phyloP scores from a whole-genome alignment of 2,329 filamentous ascomycete species.

The Xylaria sp. region DNA sequence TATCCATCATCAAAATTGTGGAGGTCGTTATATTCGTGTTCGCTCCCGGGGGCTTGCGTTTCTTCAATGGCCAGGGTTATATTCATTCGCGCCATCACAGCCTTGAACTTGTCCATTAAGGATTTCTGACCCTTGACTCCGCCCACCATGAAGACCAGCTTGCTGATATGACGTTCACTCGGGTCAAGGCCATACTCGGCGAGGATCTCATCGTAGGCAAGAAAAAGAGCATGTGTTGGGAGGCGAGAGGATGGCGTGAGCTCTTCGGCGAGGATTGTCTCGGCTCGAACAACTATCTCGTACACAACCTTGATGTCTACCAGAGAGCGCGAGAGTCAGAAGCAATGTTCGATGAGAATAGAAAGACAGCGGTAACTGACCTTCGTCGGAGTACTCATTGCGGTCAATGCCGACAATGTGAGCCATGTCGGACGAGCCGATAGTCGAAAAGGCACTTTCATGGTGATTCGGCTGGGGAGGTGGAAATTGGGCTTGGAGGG shows the following conservation, averaged over 20 bases:
- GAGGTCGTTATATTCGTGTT: conserved; percentile 47
- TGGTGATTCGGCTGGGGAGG: conserved; percentile 27
- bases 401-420: conserved; percentile 30
- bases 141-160: conserved; percentile 82
- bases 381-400: conserved; percentile 44
- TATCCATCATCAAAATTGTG: conserved; percentile 36
- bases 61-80: conserved; percentile 73
- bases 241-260: conserved; percentile 70
- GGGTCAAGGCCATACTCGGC: conserved; percentile 73
- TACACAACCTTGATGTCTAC: conserved; percentile 80
- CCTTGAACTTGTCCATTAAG: conserved; percentile 76
- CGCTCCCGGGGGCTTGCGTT: conserved; percentile 5
- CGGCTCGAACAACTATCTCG: conserved; percentile 77
- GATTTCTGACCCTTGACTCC: conserved; percentile 66
- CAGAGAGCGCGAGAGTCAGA: conserved; percentile 29
- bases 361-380: conserved; percentile 25
- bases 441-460: conserved; percentile 34
- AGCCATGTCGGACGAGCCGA: conserved; percentile 31
- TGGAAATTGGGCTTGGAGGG: conserved; percentile 17
- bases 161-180: conserved; percentile 80
- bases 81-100: conserved; percentile 73
- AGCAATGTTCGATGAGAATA: background rate
- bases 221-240: conserved; percentile 81
- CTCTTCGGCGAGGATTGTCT: conserved; percentile 66
- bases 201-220: conserved; percentile 82